Evolutionary conservation across 768 basidiomycete species (phyloP).

Genomic region (Coprinellus aureogranulatus): DNA sequence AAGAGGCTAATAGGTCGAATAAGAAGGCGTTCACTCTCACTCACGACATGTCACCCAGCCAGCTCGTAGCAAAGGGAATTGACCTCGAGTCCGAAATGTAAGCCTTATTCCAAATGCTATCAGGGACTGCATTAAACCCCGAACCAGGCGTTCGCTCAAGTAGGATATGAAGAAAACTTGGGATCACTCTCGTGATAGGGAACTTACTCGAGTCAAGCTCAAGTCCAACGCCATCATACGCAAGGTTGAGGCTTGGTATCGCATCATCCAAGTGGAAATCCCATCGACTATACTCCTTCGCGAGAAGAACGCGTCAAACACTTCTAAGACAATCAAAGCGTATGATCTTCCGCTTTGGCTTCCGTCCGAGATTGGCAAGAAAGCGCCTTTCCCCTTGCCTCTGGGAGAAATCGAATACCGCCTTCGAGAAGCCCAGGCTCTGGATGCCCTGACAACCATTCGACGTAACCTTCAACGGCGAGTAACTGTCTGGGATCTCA

Average conservation of each 20-base stretch:
- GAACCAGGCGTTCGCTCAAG: neutral
- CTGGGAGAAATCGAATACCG: too few species aligned
- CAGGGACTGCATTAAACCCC: neutral
- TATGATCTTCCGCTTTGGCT: too few species aligned
- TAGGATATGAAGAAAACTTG: neutral
- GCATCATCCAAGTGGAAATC: slow-evolving; percentile 11
- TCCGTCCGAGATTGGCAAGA: too few species aligned
- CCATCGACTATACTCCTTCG: slow-evolving; percentile 6
- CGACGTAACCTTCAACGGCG: slow-evolving; percentile 20
- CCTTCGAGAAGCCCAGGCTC: slow-evolving; percentile 21
- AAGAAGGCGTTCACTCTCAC: slow-evolving; percentile 7
- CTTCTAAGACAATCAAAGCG: too few species aligned
- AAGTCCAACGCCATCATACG: slow-evolving; percentile 13
- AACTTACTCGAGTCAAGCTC: neutral
- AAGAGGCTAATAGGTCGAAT: slow-evolving; percentile 16
- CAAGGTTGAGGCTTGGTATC: slow-evolving; percentile 16
- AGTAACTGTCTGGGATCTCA: slow-evolving; percentile 18
- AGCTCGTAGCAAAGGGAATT: slow-evolving; percentile 25
- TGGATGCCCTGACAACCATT: slow-evolving; percentile 21
- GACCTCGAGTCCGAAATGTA: slow-evolving; percentile 35
- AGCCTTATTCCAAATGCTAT: slow-evolving; percentile 2
- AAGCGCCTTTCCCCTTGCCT: too few species aligned
- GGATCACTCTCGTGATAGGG: neutral
- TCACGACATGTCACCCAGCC: slow-evolving; percentile 18
- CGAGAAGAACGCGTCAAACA: too few species aligned